Evolutionary conservation across 495 filamentous ascomycete species (phyloP).

Genomic region (Podospora appendiculata): DNA sequence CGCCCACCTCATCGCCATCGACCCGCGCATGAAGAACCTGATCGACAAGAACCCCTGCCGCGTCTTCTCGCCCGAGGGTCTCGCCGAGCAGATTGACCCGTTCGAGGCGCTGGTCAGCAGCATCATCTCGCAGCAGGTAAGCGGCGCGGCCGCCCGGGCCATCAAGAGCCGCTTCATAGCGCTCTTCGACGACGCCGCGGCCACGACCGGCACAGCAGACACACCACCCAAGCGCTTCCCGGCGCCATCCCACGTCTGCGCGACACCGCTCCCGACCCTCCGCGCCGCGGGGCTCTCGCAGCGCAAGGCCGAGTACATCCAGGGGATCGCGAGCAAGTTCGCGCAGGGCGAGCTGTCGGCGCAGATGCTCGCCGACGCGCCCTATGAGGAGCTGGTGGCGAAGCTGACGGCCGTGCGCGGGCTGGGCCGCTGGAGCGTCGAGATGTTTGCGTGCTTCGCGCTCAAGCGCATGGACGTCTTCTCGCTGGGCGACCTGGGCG

Average conservation of each 20-base stretch:
- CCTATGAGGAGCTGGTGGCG: conserved; percentile 79
- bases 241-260: conserved; percentile 61
- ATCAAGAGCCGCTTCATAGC: conserved; percentile 80
- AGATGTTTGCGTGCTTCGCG: conserved; percentile 94
- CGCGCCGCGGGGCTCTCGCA: conserved; percentile 81
- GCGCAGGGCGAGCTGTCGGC: conserved; percentile 62
- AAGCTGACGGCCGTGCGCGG: conserved; percentile 80
- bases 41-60: conserved; percentile 69
- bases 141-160: conserved; percentile 77
- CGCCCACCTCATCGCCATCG: conserved; percentile 68
- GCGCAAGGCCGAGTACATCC: conserved; percentile 91
- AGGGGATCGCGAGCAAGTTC: conserved; percentile 79
- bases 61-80: conserved; percentile 72
- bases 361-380: conserved; percentile 62
- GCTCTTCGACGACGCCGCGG: conserved; percentile 45
- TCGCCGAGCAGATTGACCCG: conserved; percentile 79
- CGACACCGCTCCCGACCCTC: conserved; percentile 51
- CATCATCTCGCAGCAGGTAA: conserved; percentile 95
- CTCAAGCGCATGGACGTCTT: conserved; percentile 93
- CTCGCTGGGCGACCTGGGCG: conserved; percentile 83
- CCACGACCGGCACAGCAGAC: background rate
- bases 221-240: conserved; percentile 49
- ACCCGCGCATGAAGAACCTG: conserved; percentile 63
- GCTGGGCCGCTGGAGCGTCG: conserved; percentile 83
- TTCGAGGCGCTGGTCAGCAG: conserved; percentile 74